A percentile compares a stretch with the other conserved stretches of the same genome.
These are phyloP conservation scores for Aspergillus nanangensis DNA, from an alignment of 495 filamentous ascomycete species.

Conservation along the genomic window DNA sequence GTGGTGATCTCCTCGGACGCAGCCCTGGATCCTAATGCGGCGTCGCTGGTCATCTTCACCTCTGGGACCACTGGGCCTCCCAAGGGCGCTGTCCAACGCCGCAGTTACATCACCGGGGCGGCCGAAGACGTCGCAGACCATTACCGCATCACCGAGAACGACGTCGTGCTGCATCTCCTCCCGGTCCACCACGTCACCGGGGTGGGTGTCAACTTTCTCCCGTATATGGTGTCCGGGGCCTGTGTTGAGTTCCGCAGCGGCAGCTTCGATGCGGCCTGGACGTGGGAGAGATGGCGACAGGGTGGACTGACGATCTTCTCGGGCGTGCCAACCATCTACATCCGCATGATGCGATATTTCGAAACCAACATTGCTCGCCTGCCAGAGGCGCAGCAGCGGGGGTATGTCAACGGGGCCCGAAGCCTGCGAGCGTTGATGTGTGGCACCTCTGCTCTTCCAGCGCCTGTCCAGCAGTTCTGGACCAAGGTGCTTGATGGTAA, in stretches of 20 bases:
- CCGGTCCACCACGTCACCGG: constrained; percentile 48
- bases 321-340: constrained; percentile 49
- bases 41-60: neutral
- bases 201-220: constrained; percentile 41
- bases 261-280: constrained; percentile 38
- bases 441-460: constrained; percentile 41
- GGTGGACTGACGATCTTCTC: constrained; percentile 43
- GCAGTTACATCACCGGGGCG: constrained; percentile 20
- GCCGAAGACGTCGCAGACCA: constrained; percentile 21
- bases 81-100: constrained; percentile 6
- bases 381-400: constrained; percentile 9
- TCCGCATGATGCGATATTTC: constrained; percentile 44
- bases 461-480: constrained; percentile 44
- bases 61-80: neutral
- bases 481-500: constrained; percentile 27
- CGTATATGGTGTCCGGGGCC: constrained; percentile 35
- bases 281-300: constrained; percentile 43
- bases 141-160: constrained; percentile 19
- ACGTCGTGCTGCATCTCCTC: constrained; percentile 31
- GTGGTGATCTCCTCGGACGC: neutral
- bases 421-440: constrained; percentile 38
- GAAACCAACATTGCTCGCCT: constrained; percentile 20
- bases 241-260: constrained; percentile 42
- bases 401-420: constrained; percentile 34
- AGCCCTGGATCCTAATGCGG: neutral